These are phyloP conservation scores for Fusarium sp. DNA, from an alignment of 2,329 filamentous ascomycete genomes.

Conservation along the genomic window DNA sequence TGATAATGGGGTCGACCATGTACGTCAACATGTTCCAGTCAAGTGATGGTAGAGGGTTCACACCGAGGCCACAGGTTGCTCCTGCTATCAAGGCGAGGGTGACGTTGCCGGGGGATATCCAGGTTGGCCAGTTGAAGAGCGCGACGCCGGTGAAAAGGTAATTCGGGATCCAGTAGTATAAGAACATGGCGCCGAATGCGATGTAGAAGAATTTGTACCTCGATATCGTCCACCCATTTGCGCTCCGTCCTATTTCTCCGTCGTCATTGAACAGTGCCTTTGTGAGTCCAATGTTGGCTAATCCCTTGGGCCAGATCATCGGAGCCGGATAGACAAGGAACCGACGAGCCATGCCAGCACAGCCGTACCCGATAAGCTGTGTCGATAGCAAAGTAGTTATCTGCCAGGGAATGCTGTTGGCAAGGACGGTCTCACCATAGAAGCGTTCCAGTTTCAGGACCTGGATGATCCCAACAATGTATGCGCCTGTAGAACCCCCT, in stretches of 20 bases:
- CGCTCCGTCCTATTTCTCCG: conserved; percentile 33
- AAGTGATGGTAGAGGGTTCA: conserved; percentile 51
- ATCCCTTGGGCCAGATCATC: conserved; percentile 59
- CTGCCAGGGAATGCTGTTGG: conserved; percentile 54
- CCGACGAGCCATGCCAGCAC: conserved; percentile 56
- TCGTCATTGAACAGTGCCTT: conserved; percentile 35
- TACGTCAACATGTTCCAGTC: conserved; percentile 52
- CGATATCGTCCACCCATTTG: conserved; percentile 37
- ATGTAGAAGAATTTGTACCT: conserved; percentile 54
- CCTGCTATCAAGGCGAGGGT: conserved; percentile 49
- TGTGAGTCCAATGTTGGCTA: conserved; percentile 57
- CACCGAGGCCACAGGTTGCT: conserved; percentile 49
- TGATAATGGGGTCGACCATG: conserved; percentile 45
- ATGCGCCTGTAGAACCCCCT: conserved; percentile 47
- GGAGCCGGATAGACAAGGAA: conserved; percentile 59
- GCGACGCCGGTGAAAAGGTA: conserved; percentile 57
- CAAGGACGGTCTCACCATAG: conserved; percentile 52
- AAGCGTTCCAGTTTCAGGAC: conserved; percentile 55
- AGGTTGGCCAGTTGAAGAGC: conserved; percentile 59
- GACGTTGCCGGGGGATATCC: conserved; percentile 55
- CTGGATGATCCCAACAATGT: conserved; percentile 57
- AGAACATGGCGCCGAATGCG: conserved; percentile 55
- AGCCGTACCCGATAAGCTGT: conserved; percentile 61
- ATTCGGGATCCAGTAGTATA: conserved; percentile 61
- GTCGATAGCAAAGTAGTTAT: conserved; percentile 56